Percentiles rank a stretch among this genome's conserved stretches.
These are phyloP conservation scores for Saksenaea oblongispora DNA, from an alignment of 371 early-diverging fungal species.

Conservation along the genomic window DNA sequence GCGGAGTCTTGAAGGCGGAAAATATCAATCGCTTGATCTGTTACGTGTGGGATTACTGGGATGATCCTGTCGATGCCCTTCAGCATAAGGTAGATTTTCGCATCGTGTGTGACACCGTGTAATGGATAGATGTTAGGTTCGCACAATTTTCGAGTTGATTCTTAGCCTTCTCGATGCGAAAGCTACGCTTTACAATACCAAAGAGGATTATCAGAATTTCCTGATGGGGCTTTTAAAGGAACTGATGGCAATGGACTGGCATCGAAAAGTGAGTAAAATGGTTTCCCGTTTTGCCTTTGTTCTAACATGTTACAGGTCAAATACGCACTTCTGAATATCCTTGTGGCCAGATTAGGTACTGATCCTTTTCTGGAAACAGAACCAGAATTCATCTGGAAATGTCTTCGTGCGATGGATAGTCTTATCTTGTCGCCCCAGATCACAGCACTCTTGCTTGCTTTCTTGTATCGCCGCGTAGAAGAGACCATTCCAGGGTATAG, in stretches of 20 bases:
- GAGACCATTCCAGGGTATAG: conserved; percentile 38
- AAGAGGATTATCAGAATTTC: conserved; percentile 38
- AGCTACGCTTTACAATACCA: conserved; percentile 24
- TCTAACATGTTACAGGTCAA: conserved; percentile 45
- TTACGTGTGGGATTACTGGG: conserved; percentile 80
- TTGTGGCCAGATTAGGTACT: conserved; percentile 63
- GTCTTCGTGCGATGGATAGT: conserved; percentile 63
- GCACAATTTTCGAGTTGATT: conserved; percentile 63
- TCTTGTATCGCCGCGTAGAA: conserved; percentile 38
- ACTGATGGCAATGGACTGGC: conserved; percentile 57
- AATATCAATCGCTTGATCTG: conserved; percentile 59
- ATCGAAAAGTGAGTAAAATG: conserved; percentile 46
- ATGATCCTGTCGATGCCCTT: conserved; percentile 79
- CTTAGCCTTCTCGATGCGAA: conserved; percentile 55
- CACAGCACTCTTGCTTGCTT: conserved; percentile 36
- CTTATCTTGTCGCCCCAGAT: conserved; percentile 69
- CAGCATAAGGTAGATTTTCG: conserved; percentile 60
- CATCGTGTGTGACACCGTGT: not conserved
- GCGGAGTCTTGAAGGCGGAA: conserved; percentile 30
- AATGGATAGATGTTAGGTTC: conserved; percentile 29
- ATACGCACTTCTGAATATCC: conserved; percentile 67
- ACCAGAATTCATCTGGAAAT: conserved; percentile 58
- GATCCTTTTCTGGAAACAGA: conserved; percentile 51
- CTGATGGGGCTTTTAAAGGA: conserved; percentile 42
- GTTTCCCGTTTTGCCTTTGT: not conserved